A percentile compares a stretch with the other conserved stretches of the same genome.
Evolutionary conservation across 305 asterid species (phyloP).

Genomic region (Fraxinus xanthoxyloides): DNA sequence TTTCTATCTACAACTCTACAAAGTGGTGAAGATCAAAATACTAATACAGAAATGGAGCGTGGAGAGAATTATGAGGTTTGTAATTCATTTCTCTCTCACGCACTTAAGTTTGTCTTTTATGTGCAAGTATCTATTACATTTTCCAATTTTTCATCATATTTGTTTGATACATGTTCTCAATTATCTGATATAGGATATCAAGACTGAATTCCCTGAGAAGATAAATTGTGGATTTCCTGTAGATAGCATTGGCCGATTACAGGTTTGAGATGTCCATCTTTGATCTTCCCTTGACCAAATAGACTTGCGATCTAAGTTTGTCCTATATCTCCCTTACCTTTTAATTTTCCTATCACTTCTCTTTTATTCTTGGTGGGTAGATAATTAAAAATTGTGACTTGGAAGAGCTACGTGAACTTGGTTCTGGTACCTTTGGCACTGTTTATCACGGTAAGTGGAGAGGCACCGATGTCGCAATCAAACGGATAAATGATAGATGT

Average conservation of each 20-base stretch:
- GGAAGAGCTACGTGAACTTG: slow-evolving; percentile 91
- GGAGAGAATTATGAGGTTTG: slow-evolving; percentile 61
- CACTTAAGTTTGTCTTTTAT: background rate
- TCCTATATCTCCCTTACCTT: background rate
- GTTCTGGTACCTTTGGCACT: slow-evolving; percentile 98
- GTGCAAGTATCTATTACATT: background rate
- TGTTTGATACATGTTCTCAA: slow-evolving; percentile 13
- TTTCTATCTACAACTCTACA: slow-evolving; percentile 46
- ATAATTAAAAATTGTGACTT: slow-evolving; percentile 80
- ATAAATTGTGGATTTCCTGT: slow-evolving; percentile 66
- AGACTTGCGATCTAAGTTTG: background rate
- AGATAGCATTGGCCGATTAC: slow-evolving; percentile 70
- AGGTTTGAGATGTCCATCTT: slow-evolving; percentile 44
- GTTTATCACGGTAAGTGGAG: slow-evolving; percentile 99
- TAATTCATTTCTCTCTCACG: slow-evolving; percentile 23
- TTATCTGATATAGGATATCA: slow-evolving; percentile 54
- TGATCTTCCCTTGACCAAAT: slow-evolving; percentile 2
- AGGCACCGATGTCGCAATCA: slow-evolving; percentile 95
- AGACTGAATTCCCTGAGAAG: slow-evolving; percentile 53
- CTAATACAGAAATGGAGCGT: slow-evolving; percentile 42
- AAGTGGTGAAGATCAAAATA: slow-evolving; percentile 42
- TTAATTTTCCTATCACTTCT: background rate
- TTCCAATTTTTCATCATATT: slow-evolving; percentile 5
- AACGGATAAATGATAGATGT: slow-evolving; percentile 86
- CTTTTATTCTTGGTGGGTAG: slow-evolving; percentile 32